Evolutionary conservation across 2,329 filamentous ascomycete genomes (phyloP), one percentile per base, ranked within the genome.

Genomic region (Fusarium solani-melongenae): DNA sequence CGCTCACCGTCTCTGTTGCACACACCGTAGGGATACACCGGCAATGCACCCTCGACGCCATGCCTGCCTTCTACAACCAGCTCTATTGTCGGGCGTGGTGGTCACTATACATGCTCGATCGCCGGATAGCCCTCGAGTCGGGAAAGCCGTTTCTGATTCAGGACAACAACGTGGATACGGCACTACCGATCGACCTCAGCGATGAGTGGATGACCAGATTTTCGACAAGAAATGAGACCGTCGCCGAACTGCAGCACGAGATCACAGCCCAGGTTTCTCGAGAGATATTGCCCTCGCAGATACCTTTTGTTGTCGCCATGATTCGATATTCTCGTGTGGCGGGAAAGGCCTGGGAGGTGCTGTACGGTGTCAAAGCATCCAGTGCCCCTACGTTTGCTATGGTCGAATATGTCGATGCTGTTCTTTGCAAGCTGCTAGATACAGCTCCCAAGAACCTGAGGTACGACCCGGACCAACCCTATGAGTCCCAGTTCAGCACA

Each of bases 91-190:
- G 71, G 6, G 51, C 55, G 9, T 74, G 71, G 71, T 74, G 71
- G 71, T 33, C 46, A 7, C 56, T 72, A 3, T 74, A 74, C 14
- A 34, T 71, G 7, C 14, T 74, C 5, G 71, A 74, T 55, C 70
- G 71, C 2, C 71, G 71, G 10, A 51, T 74, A 12, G 71, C 71
- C 12, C 57, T 73, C 3, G 71, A 73, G 27, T 74, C 71, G 2
- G 71, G 71, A 2, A 64, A 70, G 6, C 71, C 71, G 24, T 74
- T 68, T 15, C 36, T 74, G 7, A 74, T 74, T 2, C 71, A 74
- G 46, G 71, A 74, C 60, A 66, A 41, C 59, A 72, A 74, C 29
- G 56, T 74, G 17, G 71, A 74, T 15, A 68, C 67, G 0, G 49
- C 67, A 1, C 41, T 72, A 14, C 71, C 71, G 0, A 24, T 74